Evolutionary conservation across 495 filamentous ascomycete genomes (phyloP), one percentile per base, ranked within the genome.

Genomic region (Lepidopterella palustris): DNA sequence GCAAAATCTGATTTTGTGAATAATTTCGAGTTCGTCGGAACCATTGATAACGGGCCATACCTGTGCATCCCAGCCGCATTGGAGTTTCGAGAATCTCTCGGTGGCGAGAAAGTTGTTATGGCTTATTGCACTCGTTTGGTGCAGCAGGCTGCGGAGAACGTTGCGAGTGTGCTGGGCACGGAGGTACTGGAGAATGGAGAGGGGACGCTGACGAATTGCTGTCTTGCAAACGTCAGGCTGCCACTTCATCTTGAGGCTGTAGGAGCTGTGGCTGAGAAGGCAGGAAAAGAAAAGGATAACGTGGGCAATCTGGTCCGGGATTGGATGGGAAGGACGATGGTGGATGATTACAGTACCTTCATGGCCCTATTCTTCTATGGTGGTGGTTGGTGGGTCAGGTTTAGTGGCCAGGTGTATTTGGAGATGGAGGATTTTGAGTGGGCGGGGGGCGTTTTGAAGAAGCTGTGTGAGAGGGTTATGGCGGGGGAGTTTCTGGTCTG

Each of bases 321-420:
- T 4, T 93, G 82, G 81, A 79, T 92, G 59, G 71, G 80, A 65
- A 68, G 72, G 31, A 75, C 53, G 21, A 32, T 72, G 59, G 48
- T 70, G 0, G 70, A 77, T 0, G 81, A 89, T 35, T 83, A 84
- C 65, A 75, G 85, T 35, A 90, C 90, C 0, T 92, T 87, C 70
- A 74, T 92, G 26, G 77, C 84, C 0, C 65, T 88, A 6, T 82
- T 80, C 52, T 72, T 73, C 8, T 85, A 90, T 68, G 75, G 71
- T 2, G 79, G 78, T 1, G 72, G 72, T 26, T 77, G 81, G 66
- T 96, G 87, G 88, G 78, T 78, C 4, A 74, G 92, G 27, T 63
- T 96, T 35, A 89, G 85, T 69, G 89, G 79, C 11, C 89, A 96
- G 79, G 76, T 89, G 0, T 97, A 89, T 72, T 68, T 96, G 35